Evolutionary conservation across 495 filamentous ascomycete genomes (phyloP).

Genomic region (Penicillium paxilli): DNA sequence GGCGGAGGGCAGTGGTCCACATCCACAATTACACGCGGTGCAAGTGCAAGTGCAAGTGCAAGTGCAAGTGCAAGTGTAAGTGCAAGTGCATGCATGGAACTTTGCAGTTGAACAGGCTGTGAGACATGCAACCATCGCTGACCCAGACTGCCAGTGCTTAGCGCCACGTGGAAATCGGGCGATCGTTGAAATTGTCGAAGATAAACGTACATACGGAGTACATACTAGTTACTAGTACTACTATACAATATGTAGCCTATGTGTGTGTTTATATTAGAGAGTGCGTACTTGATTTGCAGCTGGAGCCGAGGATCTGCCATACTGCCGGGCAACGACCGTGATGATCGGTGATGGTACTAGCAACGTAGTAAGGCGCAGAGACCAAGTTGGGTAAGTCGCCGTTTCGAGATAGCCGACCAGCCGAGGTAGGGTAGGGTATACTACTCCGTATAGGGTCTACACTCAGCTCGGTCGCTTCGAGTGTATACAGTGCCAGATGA

Average conservation of each 20-base stretch:
- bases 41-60: neutral
- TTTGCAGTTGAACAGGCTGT: neutral
- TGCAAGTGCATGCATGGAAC: no score
- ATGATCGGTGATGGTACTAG: neutral
- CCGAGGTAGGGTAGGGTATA: neutral
- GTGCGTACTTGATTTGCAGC: neutral
- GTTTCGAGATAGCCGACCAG: neutral
- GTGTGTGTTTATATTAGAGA: neutral
- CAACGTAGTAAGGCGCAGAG: no score
- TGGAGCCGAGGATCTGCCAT: neutral
- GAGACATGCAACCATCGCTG: neutral
- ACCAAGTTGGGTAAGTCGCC: neutral
- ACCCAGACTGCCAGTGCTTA: neutral
- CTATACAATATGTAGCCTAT: no score
- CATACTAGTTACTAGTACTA: no score
- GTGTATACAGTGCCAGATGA: no score
- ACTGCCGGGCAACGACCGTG: neutral
- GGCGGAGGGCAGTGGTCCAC: neutral
- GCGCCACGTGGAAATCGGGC: neutral
- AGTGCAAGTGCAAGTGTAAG: neutral
- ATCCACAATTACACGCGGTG: neutral
- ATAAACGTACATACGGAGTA: no score
- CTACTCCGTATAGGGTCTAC: no score
- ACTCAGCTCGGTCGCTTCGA: no score
- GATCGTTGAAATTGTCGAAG: neutral